Conservation (phyloP, 2,329 filamentous ascomycete species). For the Colletotrichum lupini region DNA sequence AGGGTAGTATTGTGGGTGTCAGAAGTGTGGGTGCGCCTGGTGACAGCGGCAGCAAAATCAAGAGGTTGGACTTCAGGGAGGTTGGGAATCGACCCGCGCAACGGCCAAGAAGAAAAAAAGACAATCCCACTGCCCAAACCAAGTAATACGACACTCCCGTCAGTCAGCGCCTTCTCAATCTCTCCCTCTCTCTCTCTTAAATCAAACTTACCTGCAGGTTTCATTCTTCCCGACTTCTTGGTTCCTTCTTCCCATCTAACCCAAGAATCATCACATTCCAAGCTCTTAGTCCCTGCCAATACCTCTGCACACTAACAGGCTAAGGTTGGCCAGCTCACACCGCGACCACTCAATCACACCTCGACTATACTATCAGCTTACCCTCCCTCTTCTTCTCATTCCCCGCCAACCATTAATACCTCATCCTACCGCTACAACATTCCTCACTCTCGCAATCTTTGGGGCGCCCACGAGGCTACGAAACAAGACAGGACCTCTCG, state of each 20-base stretch:
- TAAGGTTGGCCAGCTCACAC: slow-evolving; percentile 27
- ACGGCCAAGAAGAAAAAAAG: slow-evolving; percentile 13
- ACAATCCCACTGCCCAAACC: slow-evolving; percentile 23
- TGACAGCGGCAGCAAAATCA: slow-evolving; percentile 32
- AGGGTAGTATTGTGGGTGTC: slow-evolving; percentile 33
- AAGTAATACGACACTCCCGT: slow-evolving; percentile 25
- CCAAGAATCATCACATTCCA: slow-evolving; percentile 11
- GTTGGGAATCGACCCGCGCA: slow-evolving; percentile 32
- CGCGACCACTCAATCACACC: background rate
- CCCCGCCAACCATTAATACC: slow-evolving; percentile 19
- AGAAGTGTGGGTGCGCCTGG: slow-evolving; percentile 24
- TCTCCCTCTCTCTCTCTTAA: slow-evolving; percentile 32
- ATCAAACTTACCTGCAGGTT: slow-evolving; percentile 25
- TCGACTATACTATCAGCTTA: slow-evolving; percentile 2
- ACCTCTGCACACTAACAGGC: slow-evolving; percentile 32
- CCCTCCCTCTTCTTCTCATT: background rate
- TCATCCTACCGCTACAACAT: slow-evolving; percentile 27
- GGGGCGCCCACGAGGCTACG: background rate
- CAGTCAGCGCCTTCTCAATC: background rate
- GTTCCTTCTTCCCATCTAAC: slow-evolving; percentile 13
- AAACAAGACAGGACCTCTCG: slow-evolving; percentile 1
- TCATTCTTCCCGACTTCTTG: slow-evolving; percentile 20
- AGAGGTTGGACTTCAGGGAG: slow-evolving; percentile 35
- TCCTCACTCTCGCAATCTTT: background rate
- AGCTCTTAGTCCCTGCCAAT: slow-evolving; percentile 2